Evolutionary conservation across 352 stramenopile genomes (phyloP), one percentile per base, ranked within the genome.

Genomic region (Phytophthora palmivora): DNA sequence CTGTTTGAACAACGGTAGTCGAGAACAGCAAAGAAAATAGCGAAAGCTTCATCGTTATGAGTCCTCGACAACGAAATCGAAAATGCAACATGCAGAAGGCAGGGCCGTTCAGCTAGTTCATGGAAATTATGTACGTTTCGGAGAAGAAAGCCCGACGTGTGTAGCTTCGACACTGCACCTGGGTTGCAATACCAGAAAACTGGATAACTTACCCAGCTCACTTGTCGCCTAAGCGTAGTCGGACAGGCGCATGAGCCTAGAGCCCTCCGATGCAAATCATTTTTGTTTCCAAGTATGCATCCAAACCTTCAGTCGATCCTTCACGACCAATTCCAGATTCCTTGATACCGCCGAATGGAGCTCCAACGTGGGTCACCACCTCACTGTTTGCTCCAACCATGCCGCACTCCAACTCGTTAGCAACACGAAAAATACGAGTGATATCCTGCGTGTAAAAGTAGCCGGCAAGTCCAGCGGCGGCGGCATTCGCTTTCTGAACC

Each of bases 221-320:
- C 8, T 10, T 44, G 37, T 44, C 3, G n/a, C 37, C 37, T 36
- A 15, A 34, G 2, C 24, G 11, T 26, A 26, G 44, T 47, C 6
- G 21, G 55, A 63, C 46, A 56, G 56, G 45, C 46, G 14, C 37
- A 58, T 5, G 11, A 15, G 34, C 37, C 41, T 84, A 58, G 42
- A 91, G 51, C 0, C 79, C 84, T 22, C 81, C 84, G 55, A 97
- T 81, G 62, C 63, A 81, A 34, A 99, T 75, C 72, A 98, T 98
- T 72, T 99, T 99, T 10, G 89, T 98, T 73, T 99, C 95, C 37
- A 96, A 67, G 74, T 98, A 99, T 76, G 99, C 96, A 12, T 94
- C 83, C n/a, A 98, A 54, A 1, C 96, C 96, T 6, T 92, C 57
- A 24, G 73, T 52, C 10, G 85, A 94, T 56, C 91, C 97, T 59